Percentiles rank a stretch among this genome's conserved stretches.
Conservation (phyloP, 225 moss, liverwort and hornwort genomes). For the Asterella californica region DNA sequence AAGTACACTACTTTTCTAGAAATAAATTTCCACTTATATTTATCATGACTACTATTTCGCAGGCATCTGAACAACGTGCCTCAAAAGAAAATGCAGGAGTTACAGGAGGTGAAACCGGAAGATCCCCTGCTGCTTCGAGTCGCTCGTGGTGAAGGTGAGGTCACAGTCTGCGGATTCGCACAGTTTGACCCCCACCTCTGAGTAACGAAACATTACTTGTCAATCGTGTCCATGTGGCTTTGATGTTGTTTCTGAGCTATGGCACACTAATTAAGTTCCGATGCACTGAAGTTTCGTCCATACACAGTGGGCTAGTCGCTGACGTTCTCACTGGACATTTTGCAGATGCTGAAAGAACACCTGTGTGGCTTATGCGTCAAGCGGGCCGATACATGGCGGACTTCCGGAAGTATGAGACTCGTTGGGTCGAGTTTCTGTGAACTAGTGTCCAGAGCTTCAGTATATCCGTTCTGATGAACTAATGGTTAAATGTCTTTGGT, state of each 20-base stretch:
- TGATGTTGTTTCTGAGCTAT: not conserved
- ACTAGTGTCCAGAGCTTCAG: not conserved
- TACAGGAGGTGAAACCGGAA: not conserved
- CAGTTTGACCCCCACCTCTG: not conserved
- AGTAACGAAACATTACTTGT: not conserved
- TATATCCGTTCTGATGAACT: not conserved
- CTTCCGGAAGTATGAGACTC: conserved; percentile 62
- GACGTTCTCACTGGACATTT: not conserved
- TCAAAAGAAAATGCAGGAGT: conserved; percentile 24
- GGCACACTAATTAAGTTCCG: not conserved
- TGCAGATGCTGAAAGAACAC: conserved; percentile 80
- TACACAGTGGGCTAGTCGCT: not conserved
- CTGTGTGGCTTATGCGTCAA: conserved; percentile 98
- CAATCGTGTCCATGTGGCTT: not conserved
- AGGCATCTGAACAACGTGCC: conserved; percentile 25
- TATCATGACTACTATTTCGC: conserved; percentile 10
- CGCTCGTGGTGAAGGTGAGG: conserved; percentile 68
- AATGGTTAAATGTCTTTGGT: not conserved
- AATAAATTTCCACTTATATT: not conserved
- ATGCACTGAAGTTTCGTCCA: not conserved
- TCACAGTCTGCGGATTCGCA: not conserved
- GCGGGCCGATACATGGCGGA: conserved; percentile 98
- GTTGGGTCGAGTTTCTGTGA: not conserved
- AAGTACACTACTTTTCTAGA: not conserved
- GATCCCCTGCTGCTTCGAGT: conserved; percentile 80